Conservation (phyloP, 306 rosid species). For the Mimosa bimucronata region DNA sequence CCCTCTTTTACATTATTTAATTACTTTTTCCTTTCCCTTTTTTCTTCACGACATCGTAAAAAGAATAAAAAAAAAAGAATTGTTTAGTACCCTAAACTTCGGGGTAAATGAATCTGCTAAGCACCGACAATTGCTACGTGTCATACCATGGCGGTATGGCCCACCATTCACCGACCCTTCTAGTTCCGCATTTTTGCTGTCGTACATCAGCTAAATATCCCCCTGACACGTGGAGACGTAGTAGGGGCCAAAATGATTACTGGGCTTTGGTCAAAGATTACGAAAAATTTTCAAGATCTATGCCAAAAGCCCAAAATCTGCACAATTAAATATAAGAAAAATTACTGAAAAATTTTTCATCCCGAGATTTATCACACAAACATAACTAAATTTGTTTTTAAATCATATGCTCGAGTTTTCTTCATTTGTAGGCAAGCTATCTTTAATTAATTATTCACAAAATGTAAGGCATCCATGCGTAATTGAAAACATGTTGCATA, state of each 20-base stretch:
- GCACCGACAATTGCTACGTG: constrained; percentile 45
- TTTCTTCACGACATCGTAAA: background rate
- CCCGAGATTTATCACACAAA: too few species aligned
- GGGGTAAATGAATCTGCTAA: background rate
- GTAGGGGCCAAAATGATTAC: background rate
- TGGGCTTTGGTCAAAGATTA: too few species aligned
- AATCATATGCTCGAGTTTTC: too few species aligned
- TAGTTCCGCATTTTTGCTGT: background rate
- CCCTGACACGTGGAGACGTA: background rate
- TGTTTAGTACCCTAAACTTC: background rate
- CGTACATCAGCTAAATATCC: background rate
- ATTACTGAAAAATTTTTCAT: too few species aligned
- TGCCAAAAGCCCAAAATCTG: background rate
- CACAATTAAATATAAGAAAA: too few species aligned
- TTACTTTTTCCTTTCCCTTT: background rate
- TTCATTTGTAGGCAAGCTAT: too few species aligned
- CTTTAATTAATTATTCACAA: too few species aligned
- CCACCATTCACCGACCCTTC: constrained; percentile 33
- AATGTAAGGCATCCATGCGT: too few species aligned
- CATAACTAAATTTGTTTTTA: too few species aligned
- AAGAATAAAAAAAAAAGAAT: fast-evolving
- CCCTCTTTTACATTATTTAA: background rate
- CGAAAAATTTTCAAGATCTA: background rate
- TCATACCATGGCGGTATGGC: background rate
- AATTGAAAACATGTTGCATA: too few species aligned